Base-by-base conservation (phyloP, 148 eudicot genomes). In the Amaranthus hypochondriacus region DNA sequence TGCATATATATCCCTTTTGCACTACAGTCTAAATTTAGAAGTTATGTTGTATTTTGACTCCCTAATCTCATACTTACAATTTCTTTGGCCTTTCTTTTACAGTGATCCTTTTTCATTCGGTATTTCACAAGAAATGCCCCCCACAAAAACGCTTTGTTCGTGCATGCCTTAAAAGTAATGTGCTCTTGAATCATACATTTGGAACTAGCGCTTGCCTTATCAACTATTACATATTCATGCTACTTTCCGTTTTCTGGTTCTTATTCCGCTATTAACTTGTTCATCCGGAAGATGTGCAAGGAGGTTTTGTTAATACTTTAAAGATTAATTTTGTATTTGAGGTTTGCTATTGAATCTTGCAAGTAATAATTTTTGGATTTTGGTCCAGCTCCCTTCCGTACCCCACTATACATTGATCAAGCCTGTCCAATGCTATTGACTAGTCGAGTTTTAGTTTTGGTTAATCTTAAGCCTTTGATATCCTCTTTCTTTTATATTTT, bases 111-210 rank as follows among this genome's bases (percentile, higher is more conserved):
- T 89, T 85, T 81, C 90, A 89, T 81, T 89, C 93, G 5, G 90
- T 87, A 43, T 78, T 77, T 80, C 89, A 89, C 83, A 83, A 89
- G 83, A 87, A 84, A 77, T 87, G 93, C 74, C 81, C 84, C 7
- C 86, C 81, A 50, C 84, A 85, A 63, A 82, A 75, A 79, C 83
- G 89, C 74, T 87, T 75, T 58, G 75, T 85, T 66, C 90, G 93
- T 76, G 93, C 90, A 63, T 83, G 86, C 83, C 90, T 89, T 83
- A 89, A 89, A 89, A 87, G 93, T 89, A 89, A 85, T 77, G 81
- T 81, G 79, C 49, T 81, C 86, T 76, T 81, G 49, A 65, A 8
- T 66, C 70, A 59, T 68, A 46, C 58, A 44, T 50, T 14, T 61
- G 21, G 3, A 42, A 43, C 50, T 12, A 66, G 39, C 52, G 6